phyloP scores from a whole-genome alignment of 2,329 filamentous ascomycete genomes.

The Colletotrichum salicis region DNA sequence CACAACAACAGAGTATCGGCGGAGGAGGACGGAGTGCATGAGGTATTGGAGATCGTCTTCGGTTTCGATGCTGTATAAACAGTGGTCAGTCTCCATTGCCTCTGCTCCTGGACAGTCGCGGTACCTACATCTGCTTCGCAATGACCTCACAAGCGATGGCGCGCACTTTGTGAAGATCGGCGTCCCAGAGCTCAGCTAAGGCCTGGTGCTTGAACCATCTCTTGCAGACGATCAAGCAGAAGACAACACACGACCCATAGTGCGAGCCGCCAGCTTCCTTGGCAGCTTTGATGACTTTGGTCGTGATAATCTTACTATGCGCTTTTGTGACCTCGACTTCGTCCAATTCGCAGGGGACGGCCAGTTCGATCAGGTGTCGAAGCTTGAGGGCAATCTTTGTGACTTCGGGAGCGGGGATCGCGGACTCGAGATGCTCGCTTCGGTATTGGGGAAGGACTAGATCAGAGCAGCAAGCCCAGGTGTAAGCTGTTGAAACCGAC shows the following conservation, averaged over 20 bases:
- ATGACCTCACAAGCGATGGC: conserved; percentile 90
- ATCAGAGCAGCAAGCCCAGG: neutral
- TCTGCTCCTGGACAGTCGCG: neutral
- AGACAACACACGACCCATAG: conserved; percentile 83
- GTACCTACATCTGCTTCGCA: conserved; percentile 73
- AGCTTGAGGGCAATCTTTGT: conserved; percentile 90
- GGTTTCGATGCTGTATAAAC: conserved; percentile 74
- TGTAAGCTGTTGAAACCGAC: conserved; percentile 20
- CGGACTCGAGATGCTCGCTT: conserved; percentile 68
- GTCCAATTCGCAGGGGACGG: conserved; percentile 90
- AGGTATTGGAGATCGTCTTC: conserved; percentile 85
- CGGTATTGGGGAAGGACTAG: conserved; percentile 74
- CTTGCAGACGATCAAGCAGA: conserved; percentile 78
- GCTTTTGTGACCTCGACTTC: conserved; percentile 78
- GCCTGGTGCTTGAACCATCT: conserved; percentile 84
- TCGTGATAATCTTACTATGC: conserved; percentile 87
- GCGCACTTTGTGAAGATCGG: conserved; percentile 81
- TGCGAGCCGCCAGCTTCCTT: conserved; percentile 82
- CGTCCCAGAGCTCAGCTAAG: conserved; percentile 87
- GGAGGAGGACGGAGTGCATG: conserved; percentile 83
- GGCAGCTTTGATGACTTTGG: conserved; percentile 81
- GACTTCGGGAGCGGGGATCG: conserved; percentile 81
- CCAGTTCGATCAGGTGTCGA: conserved; percentile 89
- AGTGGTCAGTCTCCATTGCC: neutral
- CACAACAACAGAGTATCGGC: conserved; percentile 84